phyloP scores from a whole-genome alignment of 108 stramenopile genomes.

The Bacterosira constricta region DNA sequence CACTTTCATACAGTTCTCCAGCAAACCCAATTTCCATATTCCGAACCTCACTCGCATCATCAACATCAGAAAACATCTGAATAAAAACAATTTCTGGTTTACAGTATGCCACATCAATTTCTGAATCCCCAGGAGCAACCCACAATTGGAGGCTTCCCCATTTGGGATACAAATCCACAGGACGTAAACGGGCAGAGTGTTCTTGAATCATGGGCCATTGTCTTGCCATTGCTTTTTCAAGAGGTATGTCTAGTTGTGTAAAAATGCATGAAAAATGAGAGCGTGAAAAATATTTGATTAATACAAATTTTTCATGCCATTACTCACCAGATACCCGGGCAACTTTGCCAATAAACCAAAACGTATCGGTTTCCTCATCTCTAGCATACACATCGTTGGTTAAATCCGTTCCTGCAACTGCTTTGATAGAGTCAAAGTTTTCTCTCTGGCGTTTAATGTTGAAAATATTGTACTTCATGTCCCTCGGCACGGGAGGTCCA shows the following conservation, averaged over 20 bases:
- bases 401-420: slow-evolving; percentile 66
- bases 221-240: slow-evolving; percentile 64
- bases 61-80: slow-evolving; percentile 55
- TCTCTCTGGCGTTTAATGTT: slow-evolving; percentile 68
- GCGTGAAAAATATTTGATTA: neutral
- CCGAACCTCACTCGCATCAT: slow-evolving; percentile 41
- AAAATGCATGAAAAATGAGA: neutral
- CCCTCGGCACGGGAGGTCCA: slow-evolving; percentile 52
- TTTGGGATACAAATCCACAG: slow-evolving; percentile 67
- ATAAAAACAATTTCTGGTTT: slow-evolving; percentile 55
- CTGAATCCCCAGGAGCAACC: slow-evolving; percentile 83
- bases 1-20: slow-evolving; percentile 76
- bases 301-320: neutral
- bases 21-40: slow-evolving; percentile 73
- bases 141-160: slow-evolving; percentile 70
- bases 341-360: slow-evolving; percentile 88
- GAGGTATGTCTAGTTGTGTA: slow-evolving; percentile 53
- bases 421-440: slow-evolving; percentile 68
- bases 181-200: slow-evolving; percentile 75
- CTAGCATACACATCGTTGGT: slow-evolving; percentile 79
- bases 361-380: slow-evolving; percentile 60
- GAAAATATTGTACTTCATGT: slow-evolving; percentile 79
- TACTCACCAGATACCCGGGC: slow-evolving; percentile 63
- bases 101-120: slow-evolving; percentile 86
- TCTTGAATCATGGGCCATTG: slow-evolving; percentile 82